Percentiles rank a stretch among this genome's conserved stretches.
These are phyloP conservation scores for Daldinia sp. DNA, from an alignment of 2,329 filamentous ascomycete species.

Conservation along the genomic window DNA sequence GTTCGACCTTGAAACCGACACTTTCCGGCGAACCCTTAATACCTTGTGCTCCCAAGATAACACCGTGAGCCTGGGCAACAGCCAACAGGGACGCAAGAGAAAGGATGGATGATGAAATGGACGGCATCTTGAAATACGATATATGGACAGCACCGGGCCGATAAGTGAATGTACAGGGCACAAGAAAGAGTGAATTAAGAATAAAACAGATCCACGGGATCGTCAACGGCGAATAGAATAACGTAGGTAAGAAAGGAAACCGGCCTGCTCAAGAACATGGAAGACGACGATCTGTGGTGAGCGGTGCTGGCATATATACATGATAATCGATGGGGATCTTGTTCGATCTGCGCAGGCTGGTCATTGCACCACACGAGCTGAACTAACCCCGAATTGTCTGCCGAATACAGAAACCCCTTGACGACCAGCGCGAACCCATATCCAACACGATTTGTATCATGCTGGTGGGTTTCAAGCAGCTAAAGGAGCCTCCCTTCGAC, in stretches of 20 bases:
- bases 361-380: conserved; percentile 7
- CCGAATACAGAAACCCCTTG: conserved; percentile 20
- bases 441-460: conserved; percentile 39
- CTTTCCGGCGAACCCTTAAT: conserved; percentile 55
- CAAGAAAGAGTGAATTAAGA: conserved; percentile 36
- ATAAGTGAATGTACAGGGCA: conserved; percentile 43
- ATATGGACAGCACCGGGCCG: conserved; percentile 46
- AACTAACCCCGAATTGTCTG: conserved; percentile 13
- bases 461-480: conserved; percentile 31
- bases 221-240: conserved; percentile 36
- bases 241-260: conserved; percentile 37
- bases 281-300: conserved; percentile 20
- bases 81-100: conserved; percentile 49
- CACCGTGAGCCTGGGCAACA: conserved; percentile 54
- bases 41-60: conserved; percentile 58
- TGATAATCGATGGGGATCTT: conserved; percentile 9
- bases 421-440: conserved; percentile 24
- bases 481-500: conserved; percentile 21
- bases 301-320: conserved; percentile 37
- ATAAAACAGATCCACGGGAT: conserved; percentile 45
- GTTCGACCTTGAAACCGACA: conserved; percentile 62
- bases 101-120: conserved; percentile 45
- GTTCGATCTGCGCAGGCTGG: conserved; percentile 6
- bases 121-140: conserved; percentile 48
- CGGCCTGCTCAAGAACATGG: conserved; percentile 33